These are phyloP conservation scores for Aspergillus ellipticus DNA, from an alignment of 495 filamentous ascomycete species.

Conservation along the genomic window DNA sequence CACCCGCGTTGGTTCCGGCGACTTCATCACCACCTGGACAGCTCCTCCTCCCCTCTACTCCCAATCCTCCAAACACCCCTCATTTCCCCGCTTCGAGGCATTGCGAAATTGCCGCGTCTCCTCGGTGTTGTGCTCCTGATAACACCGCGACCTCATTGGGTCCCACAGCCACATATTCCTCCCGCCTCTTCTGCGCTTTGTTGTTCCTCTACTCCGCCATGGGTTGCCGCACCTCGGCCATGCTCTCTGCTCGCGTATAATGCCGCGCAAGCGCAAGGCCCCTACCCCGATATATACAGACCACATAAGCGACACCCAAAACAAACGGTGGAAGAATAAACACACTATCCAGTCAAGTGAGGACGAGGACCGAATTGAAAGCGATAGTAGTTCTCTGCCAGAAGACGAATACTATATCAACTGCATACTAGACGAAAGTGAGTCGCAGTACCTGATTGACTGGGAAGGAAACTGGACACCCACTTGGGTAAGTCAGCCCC, in stretches of 20 bases:
- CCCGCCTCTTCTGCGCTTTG: background rate
- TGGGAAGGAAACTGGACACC: constrained; percentile 39
- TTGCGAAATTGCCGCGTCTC: background rate
- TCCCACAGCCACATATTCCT: background rate
- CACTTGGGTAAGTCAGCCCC: constrained; percentile 35
- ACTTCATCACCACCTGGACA: background rate
- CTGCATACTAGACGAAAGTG: constrained; percentile 37
- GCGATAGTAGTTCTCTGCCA: constrained; percentile 9
- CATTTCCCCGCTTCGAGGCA: background rate
- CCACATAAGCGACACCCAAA: constrained; percentile 4
- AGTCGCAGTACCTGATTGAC: constrained; percentile 39
- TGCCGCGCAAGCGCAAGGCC: constrained; percentile 21
- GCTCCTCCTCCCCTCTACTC: background rate
- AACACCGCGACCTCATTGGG: background rate
- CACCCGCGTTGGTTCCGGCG: constrained; percentile 5
- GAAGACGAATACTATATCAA: constrained; percentile 36
- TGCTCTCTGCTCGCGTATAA: constrained; percentile 23
- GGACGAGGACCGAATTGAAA: constrained; percentile 11
- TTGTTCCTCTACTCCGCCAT: constrained; percentile 15
- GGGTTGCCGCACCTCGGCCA: constrained; percentile 8
- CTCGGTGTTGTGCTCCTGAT: background rate
- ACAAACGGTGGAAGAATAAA: constrained; percentile 5
- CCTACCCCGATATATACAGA: constrained; percentile 13
- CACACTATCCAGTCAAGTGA: constrained; percentile 14
- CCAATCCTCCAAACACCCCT: background rate